A percentile compares a stretch with the other conserved stretches of the same genome.
phyloP scores from a whole-genome alignment of 2,329 filamentous ascomycete genomes.

The Trichoderma oligosporum region DNA sequence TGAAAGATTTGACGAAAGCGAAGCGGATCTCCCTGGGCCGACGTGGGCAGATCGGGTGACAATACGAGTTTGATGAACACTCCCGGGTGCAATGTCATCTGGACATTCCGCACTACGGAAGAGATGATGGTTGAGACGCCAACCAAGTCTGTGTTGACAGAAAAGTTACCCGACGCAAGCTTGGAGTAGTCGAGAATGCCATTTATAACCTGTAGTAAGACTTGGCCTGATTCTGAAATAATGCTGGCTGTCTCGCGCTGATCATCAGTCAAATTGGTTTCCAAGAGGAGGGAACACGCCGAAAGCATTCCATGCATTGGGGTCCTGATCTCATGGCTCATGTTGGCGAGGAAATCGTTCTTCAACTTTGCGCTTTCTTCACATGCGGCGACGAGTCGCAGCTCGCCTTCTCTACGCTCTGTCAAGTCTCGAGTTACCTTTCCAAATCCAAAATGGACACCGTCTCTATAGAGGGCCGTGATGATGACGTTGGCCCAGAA shows the following conservation, averaged over 20 bases:
- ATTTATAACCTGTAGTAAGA: slow-evolving; percentile 60
- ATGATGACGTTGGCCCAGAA: slow-evolving; percentile 62
- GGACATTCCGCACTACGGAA: slow-evolving; percentile 49
- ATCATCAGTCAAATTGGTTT: slow-evolving; percentile 48
- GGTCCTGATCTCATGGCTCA: slow-evolving; percentile 62
- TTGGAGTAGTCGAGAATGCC: slow-evolving; percentile 66
- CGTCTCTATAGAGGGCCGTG: slow-evolving; percentile 51
- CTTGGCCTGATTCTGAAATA: slow-evolving; percentile 56
- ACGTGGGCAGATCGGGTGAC: slow-evolving; percentile 45
- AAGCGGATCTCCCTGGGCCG: slow-evolving; percentile 54
- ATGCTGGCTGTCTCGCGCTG: slow-evolving; percentile 56
- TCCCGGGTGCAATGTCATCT: slow-evolving; percentile 43
- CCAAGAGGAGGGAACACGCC: slow-evolving; percentile 54
- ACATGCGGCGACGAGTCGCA: slow-evolving; percentile 53
- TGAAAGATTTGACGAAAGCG: slow-evolving; percentile 61
- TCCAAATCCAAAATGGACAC: slow-evolving; percentile 53
- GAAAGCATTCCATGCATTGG: slow-evolving; percentile 62
- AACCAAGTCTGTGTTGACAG: slow-evolving; percentile 51
- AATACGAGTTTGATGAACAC: slow-evolving; percentile 45
- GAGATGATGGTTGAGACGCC: slow-evolving; percentile 44
- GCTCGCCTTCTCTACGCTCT: slow-evolving; percentile 52
- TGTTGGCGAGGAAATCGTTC: slow-evolving; percentile 59
- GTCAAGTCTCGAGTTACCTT: slow-evolving; percentile 58
- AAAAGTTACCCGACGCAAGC: slow-evolving; percentile 56
- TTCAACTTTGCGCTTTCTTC: slow-evolving; percentile 62